Conservation (phyloP, 2,329 filamentous ascomycete genomes). For the Setomelanomma holmii region DNA sequence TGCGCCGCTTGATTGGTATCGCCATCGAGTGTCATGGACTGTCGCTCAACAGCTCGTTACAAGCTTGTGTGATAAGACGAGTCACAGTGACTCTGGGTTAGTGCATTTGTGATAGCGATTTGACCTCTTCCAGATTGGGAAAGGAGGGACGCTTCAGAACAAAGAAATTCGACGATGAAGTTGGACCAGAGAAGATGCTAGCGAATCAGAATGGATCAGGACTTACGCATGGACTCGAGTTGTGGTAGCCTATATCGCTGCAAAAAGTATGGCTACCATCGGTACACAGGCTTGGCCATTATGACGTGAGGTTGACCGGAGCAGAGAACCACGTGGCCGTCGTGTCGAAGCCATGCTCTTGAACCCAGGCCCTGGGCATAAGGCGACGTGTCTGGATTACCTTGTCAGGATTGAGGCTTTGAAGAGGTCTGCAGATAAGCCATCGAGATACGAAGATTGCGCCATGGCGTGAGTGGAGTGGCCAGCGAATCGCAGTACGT, state of each 20-base stretch:
- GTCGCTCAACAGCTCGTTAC: background rate
- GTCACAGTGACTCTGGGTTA: constrained; percentile 18
- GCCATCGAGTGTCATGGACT: too few relatives aligned
- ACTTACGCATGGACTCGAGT: constrained; percentile 6
- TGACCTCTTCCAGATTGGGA: background rate
- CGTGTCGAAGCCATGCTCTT: background rate
- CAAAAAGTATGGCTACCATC: constrained; percentile 21
- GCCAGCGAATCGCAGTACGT: background rate
- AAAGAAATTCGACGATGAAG: constrained; percentile 6
- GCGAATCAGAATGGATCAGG: constrained; percentile 2
- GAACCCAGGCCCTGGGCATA: constrained; percentile 3
- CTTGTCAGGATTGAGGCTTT: too few relatives aligned
- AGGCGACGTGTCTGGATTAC: background rate
- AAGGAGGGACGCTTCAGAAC: background rate
- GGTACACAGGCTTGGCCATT: constrained; percentile 20
- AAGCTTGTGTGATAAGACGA: constrained; percentile 10
- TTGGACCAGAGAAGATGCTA: background rate
- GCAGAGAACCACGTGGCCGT: constrained; percentile 38
- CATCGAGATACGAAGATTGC: too few relatives aligned
- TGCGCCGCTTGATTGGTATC: too few relatives aligned
- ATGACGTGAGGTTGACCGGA: constrained; percentile 7
- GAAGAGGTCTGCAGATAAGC: too few relatives aligned
- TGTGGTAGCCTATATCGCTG: constrained; percentile 1
- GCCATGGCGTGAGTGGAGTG: background rate
- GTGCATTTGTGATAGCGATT: constrained; percentile 12